Evolutionary conservation across 2,329 filamentous ascomycete genomes (phyloP).

Genomic region (Penicillium concentricum): DNA sequence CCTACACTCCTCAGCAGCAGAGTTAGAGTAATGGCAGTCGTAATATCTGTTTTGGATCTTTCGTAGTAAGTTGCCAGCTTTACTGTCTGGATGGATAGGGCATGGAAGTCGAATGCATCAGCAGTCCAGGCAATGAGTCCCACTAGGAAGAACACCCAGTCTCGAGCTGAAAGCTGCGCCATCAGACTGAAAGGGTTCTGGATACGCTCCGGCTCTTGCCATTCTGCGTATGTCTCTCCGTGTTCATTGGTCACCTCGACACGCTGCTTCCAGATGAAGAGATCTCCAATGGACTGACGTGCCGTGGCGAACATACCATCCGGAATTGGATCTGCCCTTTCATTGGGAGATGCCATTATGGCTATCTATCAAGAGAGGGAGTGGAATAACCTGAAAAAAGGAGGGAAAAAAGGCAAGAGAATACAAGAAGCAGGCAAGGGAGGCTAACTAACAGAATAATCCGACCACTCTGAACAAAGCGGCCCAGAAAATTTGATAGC

Average conservation of each 20-base stretch:
- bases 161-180: slow-evolving; percentile 59
- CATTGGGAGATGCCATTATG: slow-evolving; percentile 27
- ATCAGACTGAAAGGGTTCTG: slow-evolving; percentile 70
- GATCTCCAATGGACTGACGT: slow-evolving; percentile 62
- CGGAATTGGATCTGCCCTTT: slow-evolving; percentile 65
- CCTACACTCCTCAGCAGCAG: slow-evolving; percentile 73
- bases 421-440: background rate
- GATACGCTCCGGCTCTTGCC: slow-evolving; percentile 65
- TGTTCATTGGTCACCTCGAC: slow-evolving; percentile 55
- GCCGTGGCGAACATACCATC: slow-evolving; percentile 64
- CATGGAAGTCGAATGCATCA: slow-evolving; percentile 82
- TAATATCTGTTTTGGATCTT: slow-evolving; percentile 65
- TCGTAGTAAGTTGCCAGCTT: slow-evolving; percentile 64
- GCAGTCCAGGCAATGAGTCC: slow-evolving; percentile 75
- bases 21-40: slow-evolving; percentile 62
- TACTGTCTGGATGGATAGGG: slow-evolving; percentile 72
- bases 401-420: background rate
- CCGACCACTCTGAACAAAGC: background rate
- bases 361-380: background rate
- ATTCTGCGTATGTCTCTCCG: slow-evolving; percentile 66
- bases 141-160: slow-evolving; percentile 75
- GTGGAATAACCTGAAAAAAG: background rate
- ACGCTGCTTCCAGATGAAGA: slow-evolving; percentile 73
- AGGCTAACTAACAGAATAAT: background rate
- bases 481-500: background rate